Evolutionary conservation across 1,139 yeast genomes (phyloP).

Genomic region (Saccharomyces hybrid): DNA sequence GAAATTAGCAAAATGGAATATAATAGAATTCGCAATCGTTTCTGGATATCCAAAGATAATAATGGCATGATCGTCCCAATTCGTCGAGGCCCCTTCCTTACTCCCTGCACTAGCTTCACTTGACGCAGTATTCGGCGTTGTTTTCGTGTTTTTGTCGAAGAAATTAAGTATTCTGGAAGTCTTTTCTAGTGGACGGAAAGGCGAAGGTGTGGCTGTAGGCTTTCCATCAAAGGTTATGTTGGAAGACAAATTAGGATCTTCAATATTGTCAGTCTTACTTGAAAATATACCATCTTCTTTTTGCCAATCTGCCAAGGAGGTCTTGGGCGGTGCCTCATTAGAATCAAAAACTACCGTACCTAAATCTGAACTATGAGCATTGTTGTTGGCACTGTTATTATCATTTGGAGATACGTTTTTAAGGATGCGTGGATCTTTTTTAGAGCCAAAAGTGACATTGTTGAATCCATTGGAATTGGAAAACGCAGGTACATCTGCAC

Average conservation of each 20-base stretch:
- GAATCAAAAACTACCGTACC: constrained; percentile 22
- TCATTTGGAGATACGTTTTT: constrained; percentile 3
- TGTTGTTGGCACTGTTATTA: constrained; percentile 21
- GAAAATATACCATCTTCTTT: constrained; percentile 1
- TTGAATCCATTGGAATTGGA: constrained; percentile 24
- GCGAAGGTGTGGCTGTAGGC: neutral
- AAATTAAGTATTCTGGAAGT: neutral
- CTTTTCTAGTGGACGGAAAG: neutral
- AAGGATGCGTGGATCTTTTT: constrained; percentile 22
- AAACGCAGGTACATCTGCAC: neutral
- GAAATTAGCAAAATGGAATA: constrained; percentile 66
- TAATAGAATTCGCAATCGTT: constrained; percentile 51
- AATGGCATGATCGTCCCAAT: constrained; percentile 50
- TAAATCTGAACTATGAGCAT: constrained; percentile 23
- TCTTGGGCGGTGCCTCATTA: constrained; percentile 6
- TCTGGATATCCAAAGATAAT: constrained; percentile 85
- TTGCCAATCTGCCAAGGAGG: constrained; percentile 4
- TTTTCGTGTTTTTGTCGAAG: neutral
- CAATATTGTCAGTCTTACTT: neutral
- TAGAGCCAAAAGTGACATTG: constrained; percentile 34
- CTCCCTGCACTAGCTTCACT: constrained; percentile 8
- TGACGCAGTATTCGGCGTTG: neutral
- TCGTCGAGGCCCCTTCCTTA: constrained; percentile 7
- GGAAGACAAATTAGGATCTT: neutral
- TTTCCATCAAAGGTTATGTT: neutral